These are phyloP conservation scores for Angomonas deanei DNA, from an alignment of 208 protist genomes.

Conservation along the genomic window DNA sequence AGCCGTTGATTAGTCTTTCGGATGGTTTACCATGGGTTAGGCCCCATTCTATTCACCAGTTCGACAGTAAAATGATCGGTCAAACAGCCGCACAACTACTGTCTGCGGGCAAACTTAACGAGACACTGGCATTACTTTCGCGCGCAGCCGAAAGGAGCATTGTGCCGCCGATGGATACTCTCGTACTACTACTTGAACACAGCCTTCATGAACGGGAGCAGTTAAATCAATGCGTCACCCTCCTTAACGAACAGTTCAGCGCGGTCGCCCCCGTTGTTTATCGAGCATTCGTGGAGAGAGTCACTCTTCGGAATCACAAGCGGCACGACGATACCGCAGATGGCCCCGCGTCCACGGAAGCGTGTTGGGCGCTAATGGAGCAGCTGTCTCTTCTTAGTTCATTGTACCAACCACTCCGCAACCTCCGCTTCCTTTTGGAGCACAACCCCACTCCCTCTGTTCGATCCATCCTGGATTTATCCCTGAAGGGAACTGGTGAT, in stretches of 20 bases:
- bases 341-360: too few species aligned
- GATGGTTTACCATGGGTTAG: too few species aligned
- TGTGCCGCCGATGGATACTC: conserved; percentile 38
- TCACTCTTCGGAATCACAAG: too few species aligned
- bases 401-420: background rate
- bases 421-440: too few species aligned
- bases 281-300: conserved; percentile 57
- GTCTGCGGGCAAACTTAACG: background rate
- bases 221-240: conserved; percentile 17
- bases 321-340: too few species aligned
- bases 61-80: too few species aligned
- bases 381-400: background rate
- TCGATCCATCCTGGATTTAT: too few species aligned
- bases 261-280: conserved; percentile 32
- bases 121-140: background rate
- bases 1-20: too few species aligned
- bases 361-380: background rate
- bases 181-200: conserved; percentile 50
- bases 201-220: conserved; percentile 7
- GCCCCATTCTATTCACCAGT: too few species aligned
- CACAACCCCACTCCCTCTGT: too few species aligned
- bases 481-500: too few species aligned
- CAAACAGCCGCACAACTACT: conserved; percentile 5
- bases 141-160: conserved; percentile 1
- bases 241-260: conserved; percentile 22